phyloP scores from a whole-genome alignment of 2,329 filamentous ascomycete species.

The Penicillium sp. region DNA sequence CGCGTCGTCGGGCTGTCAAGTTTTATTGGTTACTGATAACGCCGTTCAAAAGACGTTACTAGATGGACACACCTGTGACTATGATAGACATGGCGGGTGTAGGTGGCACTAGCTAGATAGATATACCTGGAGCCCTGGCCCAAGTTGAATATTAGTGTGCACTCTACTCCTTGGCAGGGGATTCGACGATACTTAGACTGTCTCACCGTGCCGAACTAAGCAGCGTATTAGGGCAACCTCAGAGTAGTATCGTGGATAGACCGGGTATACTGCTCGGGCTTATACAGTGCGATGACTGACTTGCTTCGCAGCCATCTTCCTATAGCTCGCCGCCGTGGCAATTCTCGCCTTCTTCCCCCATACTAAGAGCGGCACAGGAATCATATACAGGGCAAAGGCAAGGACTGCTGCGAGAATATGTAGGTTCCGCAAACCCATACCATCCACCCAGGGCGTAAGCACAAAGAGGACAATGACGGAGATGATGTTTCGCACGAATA shows the following conservation, averaged over 20 bases:
- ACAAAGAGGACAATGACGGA: slow-evolving; percentile 47
- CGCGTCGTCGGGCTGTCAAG: too few relatives aligned
- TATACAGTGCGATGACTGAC: slow-evolving; percentile 18
- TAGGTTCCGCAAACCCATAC: slow-evolving; percentile 24
- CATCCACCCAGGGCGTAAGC: slow-evolving; percentile 41
- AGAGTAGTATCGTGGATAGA: background rate
- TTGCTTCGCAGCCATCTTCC: slow-evolving; percentile 18
- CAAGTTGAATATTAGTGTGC: too few relatives aligned
- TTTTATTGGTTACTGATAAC: too few relatives aligned
- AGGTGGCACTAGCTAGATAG: too few relatives aligned
- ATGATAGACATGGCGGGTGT: too few relatives aligned
- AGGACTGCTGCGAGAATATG: slow-evolving; percentile 20
- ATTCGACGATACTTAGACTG: too few relatives aligned
- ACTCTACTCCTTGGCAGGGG: too few relatives aligned
- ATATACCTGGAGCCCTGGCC: too few relatives aligned
- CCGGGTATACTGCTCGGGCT: background rate
- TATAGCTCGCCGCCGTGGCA: slow-evolving; percentile 18
- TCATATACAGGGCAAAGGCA: slow-evolving; percentile 13
- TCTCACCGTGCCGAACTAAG: too few relatives aligned
- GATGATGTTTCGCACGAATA: slow-evolving; percentile 47
- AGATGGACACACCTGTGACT: too few relatives aligned
- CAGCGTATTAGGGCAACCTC: background rate
- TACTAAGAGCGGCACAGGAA: slow-evolving; percentile 23
- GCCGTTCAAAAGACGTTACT: too few relatives aligned
- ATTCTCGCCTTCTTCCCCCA: slow-evolving; percentile 26